Evolutionary conservation across 805 yeast genomes (phyloP), one percentile per base, ranked within the genome.

Genomic region (Metschnikowia drakensbergensis): DNA sequence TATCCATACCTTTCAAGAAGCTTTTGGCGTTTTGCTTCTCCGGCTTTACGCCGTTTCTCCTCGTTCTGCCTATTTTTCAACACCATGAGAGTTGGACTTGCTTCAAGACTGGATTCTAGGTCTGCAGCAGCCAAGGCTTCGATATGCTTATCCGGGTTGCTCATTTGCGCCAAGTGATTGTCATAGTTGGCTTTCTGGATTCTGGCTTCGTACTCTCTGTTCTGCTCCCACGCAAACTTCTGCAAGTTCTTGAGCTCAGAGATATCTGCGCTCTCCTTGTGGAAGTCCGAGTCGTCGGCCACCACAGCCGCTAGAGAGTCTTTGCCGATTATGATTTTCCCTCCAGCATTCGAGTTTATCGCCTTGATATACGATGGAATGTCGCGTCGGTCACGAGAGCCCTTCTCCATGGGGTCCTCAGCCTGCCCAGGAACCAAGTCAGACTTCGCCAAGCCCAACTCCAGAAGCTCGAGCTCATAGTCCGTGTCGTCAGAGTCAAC

Each of bases 341-440:
- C 54, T 25, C 59, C 58, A 41, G 54, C 59, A 45, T 57, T 59
- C 27, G 59, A 42, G 29, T 57, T 50, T 51, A 64, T 83, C 75
- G 60, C 80, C 68, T 57, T 80, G 59, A 71, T 88, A 81, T 53
- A 80, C 65, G n/a, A 53, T 1, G 96, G 95, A 35, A 81, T 81
- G 59, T 89, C 96, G 52, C 83, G 86, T 46, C 91, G 62, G 30
- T 86, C 80, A 42, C 96, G 67, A 0, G 86, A 75, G 6, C 78
- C 45, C 68, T 70, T 60, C 62, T 76, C 69, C 60, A 65, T 52
- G 42, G 67, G 63, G 55, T 67, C 68, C 55, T 70, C 71, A 41
- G 62, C 53, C 25, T 53, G 48, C 38, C 59, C 58, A 13, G 49
- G 53, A 26, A 51, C 53, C 4, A 72, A 46, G 39, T 67, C 70